Evolutionary conservation across 495 filamentous ascomycete genomes (phyloP).

Genomic region (Chlorociboria aeruginascens): DNA sequence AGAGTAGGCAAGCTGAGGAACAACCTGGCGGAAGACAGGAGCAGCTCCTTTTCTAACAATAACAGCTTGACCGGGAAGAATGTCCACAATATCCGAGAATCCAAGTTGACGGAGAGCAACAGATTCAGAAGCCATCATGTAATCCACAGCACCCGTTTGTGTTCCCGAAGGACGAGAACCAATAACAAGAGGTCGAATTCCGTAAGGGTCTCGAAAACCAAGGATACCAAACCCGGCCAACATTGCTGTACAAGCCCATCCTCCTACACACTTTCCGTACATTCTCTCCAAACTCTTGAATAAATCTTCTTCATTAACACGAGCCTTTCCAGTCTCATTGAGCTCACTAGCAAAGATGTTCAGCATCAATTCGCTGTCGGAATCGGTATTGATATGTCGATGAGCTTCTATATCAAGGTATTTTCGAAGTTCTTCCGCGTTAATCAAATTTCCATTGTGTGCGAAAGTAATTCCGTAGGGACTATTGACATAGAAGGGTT

Average conservation of each 20-base stretch:
- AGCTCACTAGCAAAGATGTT: slow-evolving; percentile 93
- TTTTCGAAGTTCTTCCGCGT: slow-evolving; percentile 64
- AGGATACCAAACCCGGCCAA: slow-evolving; percentile 87
- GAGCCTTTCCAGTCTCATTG: slow-evolving; percentile 89
- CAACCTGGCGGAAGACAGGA: slow-evolving; percentile 69
- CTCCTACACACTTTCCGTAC: slow-evolving; percentile 70
- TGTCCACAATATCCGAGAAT: slow-evolving; percentile 70
- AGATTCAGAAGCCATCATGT: slow-evolving; percentile 97
- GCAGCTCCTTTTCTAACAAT: slow-evolving; percentile 77
- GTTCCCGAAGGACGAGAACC: slow-evolving; percentile 56
- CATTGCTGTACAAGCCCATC: slow-evolving; percentile 85
- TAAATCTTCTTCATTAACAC: slow-evolving; percentile 84
- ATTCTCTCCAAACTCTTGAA: slow-evolving; percentile 65
- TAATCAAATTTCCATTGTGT: slow-evolving; percentile 89
- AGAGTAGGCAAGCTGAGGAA: slow-evolving; percentile 57
- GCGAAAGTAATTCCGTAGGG: slow-evolving; percentile 65
- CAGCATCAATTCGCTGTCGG: slow-evolving; percentile 87
- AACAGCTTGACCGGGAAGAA: slow-evolving; percentile 84
- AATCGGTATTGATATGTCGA: slow-evolving; percentile 94
- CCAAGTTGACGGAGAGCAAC: slow-evolving; percentile 83
- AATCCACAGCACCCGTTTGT: slow-evolving; percentile 63
- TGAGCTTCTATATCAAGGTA: slow-evolving; percentile 83
- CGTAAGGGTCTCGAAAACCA: slow-evolving; percentile 80
- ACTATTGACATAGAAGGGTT: slow-evolving; percentile 90
- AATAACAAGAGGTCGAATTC: slow-evolving; percentile 81